Base-by-base conservation (phyloP, 306 rosid genomes). In the Quercus robur region DNA sequence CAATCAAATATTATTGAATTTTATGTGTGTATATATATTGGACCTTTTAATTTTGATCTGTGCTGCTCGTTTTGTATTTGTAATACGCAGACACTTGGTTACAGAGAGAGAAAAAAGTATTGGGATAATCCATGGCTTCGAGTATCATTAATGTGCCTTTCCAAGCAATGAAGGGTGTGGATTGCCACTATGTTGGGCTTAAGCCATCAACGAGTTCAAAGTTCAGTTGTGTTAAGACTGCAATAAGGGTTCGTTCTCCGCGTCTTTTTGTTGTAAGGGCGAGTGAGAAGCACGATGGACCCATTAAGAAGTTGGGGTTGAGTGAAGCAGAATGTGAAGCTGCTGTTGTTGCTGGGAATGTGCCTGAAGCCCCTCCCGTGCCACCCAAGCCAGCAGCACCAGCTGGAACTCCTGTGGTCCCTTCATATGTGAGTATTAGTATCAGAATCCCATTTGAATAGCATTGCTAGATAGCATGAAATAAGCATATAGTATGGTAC, bases 241-340 rank as follows among this genome's bases (percentile, higher is more conserved):
- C 87, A 0, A 56, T 41, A 10, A 91, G 76, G 38, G 57, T 77
- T 49, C 89, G 76, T 8, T 83, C 75, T 18, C 73, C 74, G 1
- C 78, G 79, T 28, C 85, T 78, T 61, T 77, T 93, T 44, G 75
- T 77, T 10, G 90, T 89, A 0, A 86, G 95, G 88, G 95, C 95
- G 1, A 79, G 80, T 74, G 73, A 82, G 35, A 51, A 35, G 35
- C 72, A 75, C 0, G 83, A 85, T 21, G 88, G 78, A 13, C 82
- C 81, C 2, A 4, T 56, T 20, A 71, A 80, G 78, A 89, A 88
- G 81, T 38, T 86, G 26, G 85, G 90, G 20, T 44, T 84, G 72
- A 86, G 86, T 71, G 96, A 95, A 41, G 90, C 92, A 0, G 93
- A 95, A 18, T 93, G 93, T 26, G 98, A 95, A 71, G 99, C 99